Evolutionary conservation across 495 filamentous ascomycete species (phyloP), one percentile per base, ranked within the genome.

Genomic region (Daldinia decipiens): DNA sequence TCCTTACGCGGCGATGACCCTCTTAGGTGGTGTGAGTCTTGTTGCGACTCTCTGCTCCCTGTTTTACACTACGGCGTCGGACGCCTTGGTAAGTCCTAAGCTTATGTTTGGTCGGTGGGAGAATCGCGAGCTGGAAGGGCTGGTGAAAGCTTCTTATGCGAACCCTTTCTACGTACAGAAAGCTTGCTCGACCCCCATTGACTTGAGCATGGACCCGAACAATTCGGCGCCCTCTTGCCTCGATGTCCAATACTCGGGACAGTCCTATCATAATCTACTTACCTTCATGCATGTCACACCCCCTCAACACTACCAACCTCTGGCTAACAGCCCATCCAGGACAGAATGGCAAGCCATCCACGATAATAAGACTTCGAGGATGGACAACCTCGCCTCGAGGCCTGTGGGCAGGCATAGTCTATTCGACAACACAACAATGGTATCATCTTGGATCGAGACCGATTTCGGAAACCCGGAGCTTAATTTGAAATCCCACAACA

Each of bases 51-150:
- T 93, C 26, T 81, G 86, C 2, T 86, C 88, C 8, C 87, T 89
- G 80, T 77, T 93, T 7, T 94, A 93, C 72, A 92, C 90, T 1
- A 91, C 91, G 7, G 91, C 91, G 0, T 89, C 89, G 0, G 88
- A 92, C 70, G 88, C 90, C 3, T 73, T 93, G 57, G 90, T 93
- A 0, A 82, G 89, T 21, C 92, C 92, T 9, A 87, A 88, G 65
- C 80, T 93, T 1, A 84, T 81, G 29, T 83, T 82, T 67, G 84
- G 86, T n/a, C 67, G 77, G 1, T 79, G 79, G 73, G 69, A 87
- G 34, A 29, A 71, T 9, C 78, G 58, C 31, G 27, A 79, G 1
- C 72, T 93, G n/a, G 72, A 76, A 38, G 89, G 88, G 27, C 73
- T 82, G 5, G 90, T 93, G 3, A 79, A 78, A 50, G 76, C 88